A percentile compares a stretch with the other conserved stretches of the same genome.
These are phyloP conservation scores for Thielaviopsis punctulata DNA, from an alignment of 2,329 filamentous ascomycete species.

Conservation along the genomic window DNA sequence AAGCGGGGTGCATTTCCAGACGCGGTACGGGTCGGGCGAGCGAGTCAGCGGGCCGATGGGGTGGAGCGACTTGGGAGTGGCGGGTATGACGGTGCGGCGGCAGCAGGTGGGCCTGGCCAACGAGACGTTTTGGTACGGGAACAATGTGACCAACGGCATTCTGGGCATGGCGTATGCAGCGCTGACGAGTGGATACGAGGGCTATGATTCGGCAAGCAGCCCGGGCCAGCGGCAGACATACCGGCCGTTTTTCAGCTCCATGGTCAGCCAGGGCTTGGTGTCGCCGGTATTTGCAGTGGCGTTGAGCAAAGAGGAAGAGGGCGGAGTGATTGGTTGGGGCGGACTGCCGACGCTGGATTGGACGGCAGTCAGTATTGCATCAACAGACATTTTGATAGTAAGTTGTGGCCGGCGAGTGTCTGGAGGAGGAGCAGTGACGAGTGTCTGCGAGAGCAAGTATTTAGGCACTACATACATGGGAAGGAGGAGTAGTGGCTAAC, in stretches of 20 bases:
- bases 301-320: conserved; percentile 28
- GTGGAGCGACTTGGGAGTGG: conserved; percentile 27
- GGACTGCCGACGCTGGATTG: conserved; percentile 25
- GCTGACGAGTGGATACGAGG: conserved; percentile 28
- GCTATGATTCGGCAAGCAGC: conserved; percentile 1
- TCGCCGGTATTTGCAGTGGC: conserved; percentile 31
- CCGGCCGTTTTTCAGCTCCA: conserved; percentile 30
- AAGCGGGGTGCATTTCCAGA: conserved; percentile 27
- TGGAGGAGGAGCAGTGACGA: not conserved
- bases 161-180: conserved; percentile 34
- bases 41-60: conserved; percentile 30
- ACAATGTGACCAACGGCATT: conserved; percentile 34
- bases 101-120: conserved; percentile 34
- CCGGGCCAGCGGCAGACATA: conserved; percentile 22
- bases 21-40: conserved; percentile 32
- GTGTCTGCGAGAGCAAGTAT: no score
- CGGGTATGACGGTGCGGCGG: conserved; percentile 25
- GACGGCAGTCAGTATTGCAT: conserved; percentile 18
- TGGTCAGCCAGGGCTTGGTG: conserved; percentile 28
- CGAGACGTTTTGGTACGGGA: conserved; percentile 32
- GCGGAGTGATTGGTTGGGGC: conserved; percentile 30
- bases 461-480: no score
- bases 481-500: no score
- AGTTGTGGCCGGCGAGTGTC: conserved; percentile 14
- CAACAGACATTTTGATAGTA: conserved; percentile 29